A percentile compares a stretch with the other conserved stretches of the same genome.
phyloP scores from a whole-genome alignment of 768 basidiomycete genomes.

The Naganishia kalamii region DNA sequence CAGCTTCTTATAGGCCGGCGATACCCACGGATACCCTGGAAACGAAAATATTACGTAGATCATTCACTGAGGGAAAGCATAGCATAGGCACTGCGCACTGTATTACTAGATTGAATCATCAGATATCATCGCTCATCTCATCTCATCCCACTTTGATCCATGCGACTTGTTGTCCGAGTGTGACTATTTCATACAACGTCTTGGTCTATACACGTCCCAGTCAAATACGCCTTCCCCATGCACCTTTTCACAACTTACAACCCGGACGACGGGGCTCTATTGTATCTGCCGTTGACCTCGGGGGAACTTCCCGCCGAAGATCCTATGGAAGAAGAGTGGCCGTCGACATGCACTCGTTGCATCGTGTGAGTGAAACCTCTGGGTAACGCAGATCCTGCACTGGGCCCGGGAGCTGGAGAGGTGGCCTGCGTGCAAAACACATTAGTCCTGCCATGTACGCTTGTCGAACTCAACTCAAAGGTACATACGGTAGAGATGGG shows the following conservation, averaged over 20 bases:
- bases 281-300: not conserved
- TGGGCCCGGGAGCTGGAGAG: not conserved
- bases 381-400: not conserved
- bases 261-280: not conserved
- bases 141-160: not conserved
- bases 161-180: no score
- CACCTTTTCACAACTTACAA: not conserved
- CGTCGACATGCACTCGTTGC: slow-evolving; percentile 8
- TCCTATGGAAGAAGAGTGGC: not conserved
- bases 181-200: not conserved
- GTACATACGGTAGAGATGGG: not conserved
- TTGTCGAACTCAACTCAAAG: no score
- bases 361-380: not conserved
- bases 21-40: no score
- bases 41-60: not conserved
- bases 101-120: not conserved
- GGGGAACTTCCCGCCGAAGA: slow-evolving; percentile 4
- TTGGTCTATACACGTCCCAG: no score
- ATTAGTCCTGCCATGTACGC: no score
- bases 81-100: not conserved
- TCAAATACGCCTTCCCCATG: not conserved
- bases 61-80: not conserved
- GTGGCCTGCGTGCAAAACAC: not conserved
- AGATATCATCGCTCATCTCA: not conserved
- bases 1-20: not conserved